Evolutionary conservation across 305 asterid genomes (phyloP), one percentile per base, ranked within the genome.

Genomic region (Fraxinus floribunda): DNA sequence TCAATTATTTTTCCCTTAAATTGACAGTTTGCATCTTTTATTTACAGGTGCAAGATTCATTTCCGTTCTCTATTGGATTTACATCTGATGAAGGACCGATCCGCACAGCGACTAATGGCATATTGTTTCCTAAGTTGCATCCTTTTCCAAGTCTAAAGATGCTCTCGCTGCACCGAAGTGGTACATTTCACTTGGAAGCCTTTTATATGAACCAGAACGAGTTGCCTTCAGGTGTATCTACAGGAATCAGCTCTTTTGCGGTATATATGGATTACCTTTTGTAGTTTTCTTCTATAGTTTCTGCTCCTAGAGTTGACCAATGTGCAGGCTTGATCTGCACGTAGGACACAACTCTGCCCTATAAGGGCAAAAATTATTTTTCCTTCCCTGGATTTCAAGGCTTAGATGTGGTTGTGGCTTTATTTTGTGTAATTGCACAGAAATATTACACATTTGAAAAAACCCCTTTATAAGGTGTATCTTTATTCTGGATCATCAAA

Each of bases 31-130:
- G 49, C 78, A 80, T 84, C 34, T 78, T 81, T 79, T 74, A 74
- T 87, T 79, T 90, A 70, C 97, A 96, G 99, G 93, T 96, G 83
- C 95, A 92, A 85, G 99, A 96, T 87, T 88, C 92, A 85, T 81
- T 78, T 76, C 98, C 98, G 20, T 94, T 91, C 87, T 92, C 99
- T 76, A 88, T 96, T 83, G 97, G 94, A 82, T 92, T 93, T 89
- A 79, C 92, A 86, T 87, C 91, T 24, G 92, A 90, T 78, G 91
- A 88, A 79, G 94, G 87, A 62, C 90, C 88, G 13, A 85, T 90
- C 41, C 75, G 88, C 88, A 83, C 93, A 16, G 81, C 83, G 71
- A 80, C 97, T 41, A 91, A 84, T 71, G 88, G 91, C 71, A 85
- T 84, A 75, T 80, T 94, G 87, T 92, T 95, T 88, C 94, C 91